Conservation (phyloP, 768 basidiomycete species). For the Suillus discolor region DNA sequence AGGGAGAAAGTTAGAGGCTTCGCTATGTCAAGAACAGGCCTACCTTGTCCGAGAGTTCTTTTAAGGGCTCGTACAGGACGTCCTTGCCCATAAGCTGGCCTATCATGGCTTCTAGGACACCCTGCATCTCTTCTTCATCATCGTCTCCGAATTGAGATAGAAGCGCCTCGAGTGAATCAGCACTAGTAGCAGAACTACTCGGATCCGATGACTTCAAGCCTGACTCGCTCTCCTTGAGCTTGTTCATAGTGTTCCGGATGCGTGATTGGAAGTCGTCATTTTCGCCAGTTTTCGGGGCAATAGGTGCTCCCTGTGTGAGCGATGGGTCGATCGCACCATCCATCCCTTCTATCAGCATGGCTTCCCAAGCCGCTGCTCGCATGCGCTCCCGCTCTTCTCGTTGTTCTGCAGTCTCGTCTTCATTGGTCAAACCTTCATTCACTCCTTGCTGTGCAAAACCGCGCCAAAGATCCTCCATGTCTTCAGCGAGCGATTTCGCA, state of each 20-base stretch:
- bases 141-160: constrained; percentile 50
- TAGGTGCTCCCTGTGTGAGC: constrained; percentile 3
- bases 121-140: constrained; percentile 57
- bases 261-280: constrained; percentile 63
- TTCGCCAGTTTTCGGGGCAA: constrained; percentile 12
- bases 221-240: constrained; percentile 69
- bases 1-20: constrained; percentile 2
- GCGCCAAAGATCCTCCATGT: constrained; percentile 48
- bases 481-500: constrained; percentile 40
- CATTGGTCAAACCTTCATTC: constrained; percentile 17
- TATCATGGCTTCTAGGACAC: constrained; percentile 72
- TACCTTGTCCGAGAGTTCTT: constrained; percentile 76
- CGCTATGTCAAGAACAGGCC: constrained; percentile 15
- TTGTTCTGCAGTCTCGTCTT: constrained; percentile 5
- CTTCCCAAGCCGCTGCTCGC: constrained; percentile 74
- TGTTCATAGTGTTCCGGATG: constrained; percentile 73
- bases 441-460: constrained; percentile 21
- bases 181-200: background rate
- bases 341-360: constrained; percentile 68
- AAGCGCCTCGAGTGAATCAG: constrained; percentile 53
- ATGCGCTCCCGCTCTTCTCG: constrained; percentile 35
- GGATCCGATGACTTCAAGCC: constrained; percentile 24
- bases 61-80: constrained; percentile 54
- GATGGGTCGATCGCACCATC: constrained; percentile 35
- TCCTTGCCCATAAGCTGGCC: constrained; percentile 35